Conservation (phyloP, 2,329 filamentous ascomycete genomes). For the Pyrenochaeta sp. region DNA sequence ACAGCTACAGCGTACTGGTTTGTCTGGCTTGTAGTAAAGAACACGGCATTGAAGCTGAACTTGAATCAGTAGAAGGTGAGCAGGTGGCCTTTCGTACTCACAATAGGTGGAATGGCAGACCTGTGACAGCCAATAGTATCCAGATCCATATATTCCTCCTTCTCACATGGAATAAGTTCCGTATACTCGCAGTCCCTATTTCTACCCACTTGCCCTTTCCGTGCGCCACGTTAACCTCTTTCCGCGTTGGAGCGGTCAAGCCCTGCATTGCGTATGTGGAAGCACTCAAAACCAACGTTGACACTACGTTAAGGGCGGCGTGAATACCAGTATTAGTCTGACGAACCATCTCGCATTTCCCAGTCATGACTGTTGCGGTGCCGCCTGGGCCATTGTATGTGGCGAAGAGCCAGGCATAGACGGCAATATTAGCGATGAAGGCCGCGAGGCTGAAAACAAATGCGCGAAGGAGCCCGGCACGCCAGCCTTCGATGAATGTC, state of each 20-base stretch:
- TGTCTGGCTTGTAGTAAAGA: slow-evolving; percentile 22
- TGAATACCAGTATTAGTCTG: slow-evolving; percentile 45
- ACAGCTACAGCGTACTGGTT: slow-evolving; percentile 28
- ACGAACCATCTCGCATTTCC: slow-evolving; percentile 24
- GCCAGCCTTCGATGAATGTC: slow-evolving; percentile 21
- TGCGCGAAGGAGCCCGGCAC: slow-evolving; percentile 20
- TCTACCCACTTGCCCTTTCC: slow-evolving; percentile 32
- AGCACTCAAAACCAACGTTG: slow-evolving; percentile 32
- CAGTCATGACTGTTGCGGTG: slow-evolving; percentile 17
- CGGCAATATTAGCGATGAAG: slow-evolving; percentile 13
- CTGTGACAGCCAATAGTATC: slow-evolving; percentile 15
- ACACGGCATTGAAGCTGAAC: slow-evolving; percentile 23
- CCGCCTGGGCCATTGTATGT: not conserved
- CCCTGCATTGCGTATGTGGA: slow-evolving; percentile 34
- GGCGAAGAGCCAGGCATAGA: slow-evolving; percentile 18
- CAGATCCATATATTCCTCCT: slow-evolving; percentile 17
- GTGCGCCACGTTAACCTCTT: slow-evolving; percentile 32
- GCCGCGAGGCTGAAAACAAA: slow-evolving; percentile 19
- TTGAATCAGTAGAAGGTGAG: not conserved
- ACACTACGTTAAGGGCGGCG: slow-evolving; percentile 57
- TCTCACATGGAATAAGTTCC: slow-evolving; percentile 19
- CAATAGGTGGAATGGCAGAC: slow-evolving; percentile 28
- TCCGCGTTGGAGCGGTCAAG: slow-evolving; percentile 26
- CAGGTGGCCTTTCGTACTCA: slow-evolving; percentile 1
- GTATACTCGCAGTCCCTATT: slow-evolving; percentile 23